Evolutionary conservation across 1,139 yeast species (phyloP).

Genomic region (Spathaspora sp.): DNA sequence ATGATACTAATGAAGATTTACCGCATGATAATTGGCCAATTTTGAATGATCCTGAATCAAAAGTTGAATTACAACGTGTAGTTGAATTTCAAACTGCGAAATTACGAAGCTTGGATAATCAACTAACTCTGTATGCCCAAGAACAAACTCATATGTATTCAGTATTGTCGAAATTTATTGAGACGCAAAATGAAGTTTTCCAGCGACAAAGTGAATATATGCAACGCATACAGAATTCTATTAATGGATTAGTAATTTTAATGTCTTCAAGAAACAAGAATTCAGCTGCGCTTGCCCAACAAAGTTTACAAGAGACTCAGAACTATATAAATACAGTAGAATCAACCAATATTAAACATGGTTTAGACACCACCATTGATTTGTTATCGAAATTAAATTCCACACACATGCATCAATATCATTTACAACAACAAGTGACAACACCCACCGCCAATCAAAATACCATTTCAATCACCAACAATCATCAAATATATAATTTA

Average conservation of each 20-base stretch:
- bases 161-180: conserved; percentile 18
- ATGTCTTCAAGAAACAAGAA: conserved; percentile 18
- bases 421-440: conserved; percentile 5
- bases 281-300: conserved; percentile 19
- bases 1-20: conserved; percentile 11
- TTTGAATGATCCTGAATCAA: conserved; percentile 6
- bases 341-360: conserved; percentile 17
- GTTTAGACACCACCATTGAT: conserved; percentile 18
- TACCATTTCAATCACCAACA: conserved; percentile 5
- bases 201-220: conserved; percentile 21
- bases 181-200: conserved; percentile 20
- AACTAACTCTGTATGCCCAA: conserved; percentile 16
- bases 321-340: conserved; percentile 15
- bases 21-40: conserved; percentile 12
- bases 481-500: conserved; percentile 5
- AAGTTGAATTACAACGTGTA: conserved; percentile 12
- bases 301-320: conserved; percentile 19
- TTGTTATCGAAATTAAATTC: conserved; percentile 17
- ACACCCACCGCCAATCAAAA: conserved; percentile 6
- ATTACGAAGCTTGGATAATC: conserved; percentile 17
- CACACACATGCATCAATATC: conserved; percentile 8
- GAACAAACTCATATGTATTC: conserved; percentile 18
- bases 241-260: conserved; percentile 22
- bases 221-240: conserved; percentile 20
- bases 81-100: conserved; percentile 16